Evolutionary conservation across 1,139 yeast genomes (phyloP).

Genomic region (Meyerozyma guilliermondii): DNA sequence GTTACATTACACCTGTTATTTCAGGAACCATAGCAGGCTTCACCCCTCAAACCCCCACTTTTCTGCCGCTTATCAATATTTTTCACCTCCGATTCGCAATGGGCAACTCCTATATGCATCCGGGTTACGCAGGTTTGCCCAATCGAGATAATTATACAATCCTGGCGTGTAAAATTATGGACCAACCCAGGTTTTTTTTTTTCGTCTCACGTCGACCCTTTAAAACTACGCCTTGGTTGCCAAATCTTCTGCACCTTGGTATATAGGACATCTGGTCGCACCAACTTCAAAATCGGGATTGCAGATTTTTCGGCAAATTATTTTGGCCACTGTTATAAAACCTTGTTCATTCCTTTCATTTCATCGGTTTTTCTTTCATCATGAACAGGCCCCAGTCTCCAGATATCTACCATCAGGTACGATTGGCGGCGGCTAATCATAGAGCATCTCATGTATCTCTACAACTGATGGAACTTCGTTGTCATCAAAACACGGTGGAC

Average conservation of each 20-base stretch:
- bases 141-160: constrained; percentile 1
- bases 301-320: not conserved
- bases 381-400: constrained; percentile 5
- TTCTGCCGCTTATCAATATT: not conserved
- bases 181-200: not conserved
- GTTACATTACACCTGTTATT: no score
- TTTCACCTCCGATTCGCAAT: not conserved
- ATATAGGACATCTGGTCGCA: constrained; percentile 1
- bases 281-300: not conserved
- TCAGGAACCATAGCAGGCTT: no score
- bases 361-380: not conserved
- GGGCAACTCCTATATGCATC: constrained; percentile 3
- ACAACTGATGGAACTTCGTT: constrained; percentile 31
- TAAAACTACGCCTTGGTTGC: not conserved
- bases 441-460: constrained; percentile 9
- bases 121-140: constrained; percentile 2
- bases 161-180: constrained; percentile 1
- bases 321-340: not conserved
- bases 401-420: constrained; percentile 10
- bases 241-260: not conserved
- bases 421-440: constrained; percentile 8
- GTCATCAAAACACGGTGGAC: constrained; percentile 32
- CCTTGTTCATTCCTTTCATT: not conserved
- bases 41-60: no score
- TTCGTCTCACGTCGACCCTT: not conserved